A percentile compares a stretch with the other conserved stretches of the same genome.
phyloP scores from a whole-genome alignment of 2,329 filamentous ascomycete genomes.

The Dothistroma pini region DNA sequence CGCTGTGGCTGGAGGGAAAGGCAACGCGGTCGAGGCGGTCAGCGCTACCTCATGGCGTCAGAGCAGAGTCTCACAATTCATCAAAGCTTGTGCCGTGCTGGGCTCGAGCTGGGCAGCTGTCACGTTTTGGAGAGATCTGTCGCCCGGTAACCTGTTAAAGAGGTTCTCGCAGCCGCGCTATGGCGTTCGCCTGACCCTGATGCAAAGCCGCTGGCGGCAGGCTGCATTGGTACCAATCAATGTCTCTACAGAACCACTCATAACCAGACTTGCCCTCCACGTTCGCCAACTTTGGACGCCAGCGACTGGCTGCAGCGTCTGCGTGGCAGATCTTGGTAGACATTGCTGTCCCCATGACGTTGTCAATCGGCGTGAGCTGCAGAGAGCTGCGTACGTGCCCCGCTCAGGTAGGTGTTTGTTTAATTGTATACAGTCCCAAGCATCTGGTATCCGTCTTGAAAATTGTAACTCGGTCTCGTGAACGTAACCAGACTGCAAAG shows the following conservation, averaged over 20 bases:
- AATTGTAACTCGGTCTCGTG: background rate
- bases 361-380: background rate
- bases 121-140: background rate
- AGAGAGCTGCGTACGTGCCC: background rate
- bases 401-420: conserved; percentile 2
- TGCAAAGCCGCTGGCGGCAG: background rate
- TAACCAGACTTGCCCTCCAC: background rate
- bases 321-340: conserved; percentile 5
- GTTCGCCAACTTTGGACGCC: background rate
- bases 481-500: no score
- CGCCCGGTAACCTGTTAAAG: background rate
- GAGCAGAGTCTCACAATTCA: background rate
- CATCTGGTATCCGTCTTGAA: background rate
- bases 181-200: background rate
- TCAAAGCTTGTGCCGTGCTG: background rate
- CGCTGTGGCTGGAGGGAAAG: background rate
- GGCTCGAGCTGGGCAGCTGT: background rate
- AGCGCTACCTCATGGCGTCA: background rate
- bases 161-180: background rate
- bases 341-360: background rate
- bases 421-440: background rate
- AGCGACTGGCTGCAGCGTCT: background rate
- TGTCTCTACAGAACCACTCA: conserved; percentile 1
- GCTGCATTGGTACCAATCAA: background rate
- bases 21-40: background rate